Conservation (phyloP, 176 grass and related monocot genomes). For the Zoysia pacifica region DNA sequence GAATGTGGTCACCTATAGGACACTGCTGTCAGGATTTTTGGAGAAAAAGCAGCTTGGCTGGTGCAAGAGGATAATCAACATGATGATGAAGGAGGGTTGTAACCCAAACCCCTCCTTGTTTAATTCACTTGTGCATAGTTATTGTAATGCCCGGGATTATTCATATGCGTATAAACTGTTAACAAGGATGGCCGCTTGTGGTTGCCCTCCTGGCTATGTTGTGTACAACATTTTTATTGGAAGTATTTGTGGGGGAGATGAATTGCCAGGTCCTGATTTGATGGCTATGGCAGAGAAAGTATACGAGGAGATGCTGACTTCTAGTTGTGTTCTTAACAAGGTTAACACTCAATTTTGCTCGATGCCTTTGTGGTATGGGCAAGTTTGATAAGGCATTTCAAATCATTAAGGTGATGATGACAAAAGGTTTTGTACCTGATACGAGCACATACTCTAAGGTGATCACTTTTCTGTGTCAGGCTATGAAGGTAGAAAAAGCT, state of each 20-base stretch:
- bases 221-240: slow-evolving; percentile 94
- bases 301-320: slow-evolving; percentile 84
- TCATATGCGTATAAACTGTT: slow-evolving; percentile 90
- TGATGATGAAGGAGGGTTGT: slow-evolving; percentile 94
- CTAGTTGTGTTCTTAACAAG: slow-evolving; percentile 80
- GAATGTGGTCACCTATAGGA: slow-evolving; percentile 89
- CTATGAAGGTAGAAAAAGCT: slow-evolving; percentile 70
- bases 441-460: slow-evolving; percentile 78
- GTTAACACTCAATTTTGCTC: slow-evolving; percentile 84
- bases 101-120: slow-evolving; percentile 82
- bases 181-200: slow-evolving; percentile 70
- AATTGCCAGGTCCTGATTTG: slow-evolving; percentile 49
- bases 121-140: slow-evolving; percentile 87
- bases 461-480: slow-evolving; percentile 74
- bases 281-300: slow-evolving; percentile 80
- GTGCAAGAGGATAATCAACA: slow-evolving; percentile 97
- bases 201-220: slow-evolving; percentile 78
- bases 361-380: slow-evolving; percentile 69
- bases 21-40: slow-evolving; percentile 81
- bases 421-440: slow-evolving; percentile 89
- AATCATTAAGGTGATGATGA: slow-evolving; percentile 88
- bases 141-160: slow-evolving; percentile 70
- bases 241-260: slow-evolving; percentile 75
- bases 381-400: slow-evolving; percentile 94
- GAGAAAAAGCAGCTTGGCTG: slow-evolving; percentile 92